Evolutionary conservation across 306 rosid species (phyloP), one percentile per base, ranked within the genome.

Genomic region (Betula pendula): DNA sequence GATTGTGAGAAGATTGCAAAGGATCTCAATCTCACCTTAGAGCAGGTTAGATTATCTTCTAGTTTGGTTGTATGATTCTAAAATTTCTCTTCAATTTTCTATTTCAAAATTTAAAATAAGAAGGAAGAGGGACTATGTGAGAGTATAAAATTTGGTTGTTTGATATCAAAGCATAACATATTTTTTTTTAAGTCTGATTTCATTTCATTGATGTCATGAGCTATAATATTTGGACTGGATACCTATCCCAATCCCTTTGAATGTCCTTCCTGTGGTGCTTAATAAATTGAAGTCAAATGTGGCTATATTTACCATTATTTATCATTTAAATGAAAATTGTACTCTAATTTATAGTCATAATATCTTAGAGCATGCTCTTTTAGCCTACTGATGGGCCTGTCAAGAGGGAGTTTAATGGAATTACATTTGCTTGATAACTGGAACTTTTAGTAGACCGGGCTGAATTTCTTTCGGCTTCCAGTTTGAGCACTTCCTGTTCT

Each of bases 1-100:
- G 92, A 92, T 33, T 90, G 90, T 77, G 91, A 88, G 83, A 88
- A 90, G 82, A 92, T 90, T 49, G 96, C 98, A 25, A 90, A 88
- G 79, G 97, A 92, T 79, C 92, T 92, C 62, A 85, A 85, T 88
- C 92, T 94, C 77, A 87, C 90, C 59, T 69, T 88, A 74, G 96
- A 92, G 84, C 96, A 89, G 94, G 97, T 93, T 79, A 60, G 82
- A 77, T 78, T 82, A 40, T 84, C 66, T 75, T 73, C 45, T 35
- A 53, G 59, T 69, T 67, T 82, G 67, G 80, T 73, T 42, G 13
- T 20, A 33, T 75, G 79, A 66, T 68, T 81, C 67, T 58, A 53
- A 29, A 78, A 60, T 68, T 84, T 70, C 50, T 72, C 71, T 38
- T 68, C 6, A 27, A 12, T 27, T 24, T 59, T 13, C 27, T 8